Evolutionary conservation across 495 filamentous ascomycete species (phyloP), one percentile per base, ranked within the genome.

Genomic region (Hypoxylon fuscum): DNA sequence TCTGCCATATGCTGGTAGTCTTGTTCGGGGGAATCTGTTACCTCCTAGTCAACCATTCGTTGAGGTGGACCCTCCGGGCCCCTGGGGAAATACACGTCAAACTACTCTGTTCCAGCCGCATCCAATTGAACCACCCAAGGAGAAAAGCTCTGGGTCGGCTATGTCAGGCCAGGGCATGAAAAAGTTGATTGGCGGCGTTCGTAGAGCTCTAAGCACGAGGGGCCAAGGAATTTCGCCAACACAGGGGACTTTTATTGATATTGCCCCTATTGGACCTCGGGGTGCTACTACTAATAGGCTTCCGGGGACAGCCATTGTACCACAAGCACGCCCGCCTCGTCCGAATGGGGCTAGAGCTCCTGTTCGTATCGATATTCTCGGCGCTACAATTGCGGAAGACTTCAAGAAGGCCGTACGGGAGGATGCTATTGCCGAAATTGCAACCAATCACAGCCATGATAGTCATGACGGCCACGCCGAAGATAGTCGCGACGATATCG

Each of bases 131-230:
- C 47, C 51, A 49, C 66, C 66, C 44, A 83, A 80, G 54, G 74
- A 70, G 49, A 78, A 74, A 58, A 43, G 57, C 17, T 73, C 70
- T 18, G 80, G 77, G 5, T 82, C 77, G 17, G 79, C 79, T 59
- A 83, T 83, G 81, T 82, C 82, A 5, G 76, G 81, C 1, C 80
- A 78, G 42, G 90, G 91, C 1, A 88, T 98, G 79, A 91, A 87
- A 72, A 95, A 87, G 62, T 79, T 98, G 2, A 81, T 98, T 41
- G 93, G 93, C 0, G 92, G 89, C 59, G 91, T 98, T 29, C 88
- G 91, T 38, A 90, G 94, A 31, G 94, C 88, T n/a, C 72, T 97
- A 44, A 91, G 93, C 64, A 91, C 84, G 35, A 89, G 86, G 29
- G 79, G 74, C 5, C 75, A 70, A 74, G 83, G 62, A 65, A 74